Evolutionary conservation across 164 flowering plant genomes (phyloP).

Genomic region (Cinnamomum chago): DNA sequence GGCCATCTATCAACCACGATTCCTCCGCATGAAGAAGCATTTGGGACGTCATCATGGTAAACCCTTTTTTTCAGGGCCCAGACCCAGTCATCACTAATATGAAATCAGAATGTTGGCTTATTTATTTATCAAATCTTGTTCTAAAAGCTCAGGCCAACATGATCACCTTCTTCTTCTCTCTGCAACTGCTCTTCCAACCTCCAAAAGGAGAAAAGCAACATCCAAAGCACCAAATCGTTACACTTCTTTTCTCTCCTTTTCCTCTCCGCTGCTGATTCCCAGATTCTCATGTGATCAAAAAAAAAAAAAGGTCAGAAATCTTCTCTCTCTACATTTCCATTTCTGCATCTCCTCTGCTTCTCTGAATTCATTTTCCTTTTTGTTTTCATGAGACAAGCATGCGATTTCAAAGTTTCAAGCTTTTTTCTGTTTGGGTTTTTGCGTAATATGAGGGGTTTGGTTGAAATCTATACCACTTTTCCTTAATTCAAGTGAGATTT

Average conservation of each 20-base stretch:
- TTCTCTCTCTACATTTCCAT: neutral
- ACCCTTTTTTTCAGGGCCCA: too few species aligned
- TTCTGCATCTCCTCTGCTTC: neutral
- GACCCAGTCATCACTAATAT: too few species aligned
- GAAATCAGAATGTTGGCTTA: too few species aligned
- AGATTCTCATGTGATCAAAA: neutral
- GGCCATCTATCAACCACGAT: too few species aligned
- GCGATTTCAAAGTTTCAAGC: too few species aligned
- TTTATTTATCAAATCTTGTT: too few species aligned
- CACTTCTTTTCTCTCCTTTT: neutral
- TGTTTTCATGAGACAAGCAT: too few species aligned
- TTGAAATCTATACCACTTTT: neutral
- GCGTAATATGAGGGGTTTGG: neutral
- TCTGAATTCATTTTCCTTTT: too few species aligned
- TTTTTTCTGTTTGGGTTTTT: too few species aligned
- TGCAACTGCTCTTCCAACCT: conserved; percentile 12
- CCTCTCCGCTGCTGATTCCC: neutral
- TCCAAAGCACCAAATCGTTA: neutral
- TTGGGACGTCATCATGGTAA: too few species aligned
- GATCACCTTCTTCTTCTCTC: conserved; percentile 4
- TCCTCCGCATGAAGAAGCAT: too few species aligned
- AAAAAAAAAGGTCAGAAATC: neutral
- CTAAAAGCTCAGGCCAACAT: neutral
- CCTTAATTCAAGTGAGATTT: too few species aligned
- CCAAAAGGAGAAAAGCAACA: neutral